Base-by-base conservation (phyloP, 75 land plant species). In the Pseudotsuga menziesii region DNA sequence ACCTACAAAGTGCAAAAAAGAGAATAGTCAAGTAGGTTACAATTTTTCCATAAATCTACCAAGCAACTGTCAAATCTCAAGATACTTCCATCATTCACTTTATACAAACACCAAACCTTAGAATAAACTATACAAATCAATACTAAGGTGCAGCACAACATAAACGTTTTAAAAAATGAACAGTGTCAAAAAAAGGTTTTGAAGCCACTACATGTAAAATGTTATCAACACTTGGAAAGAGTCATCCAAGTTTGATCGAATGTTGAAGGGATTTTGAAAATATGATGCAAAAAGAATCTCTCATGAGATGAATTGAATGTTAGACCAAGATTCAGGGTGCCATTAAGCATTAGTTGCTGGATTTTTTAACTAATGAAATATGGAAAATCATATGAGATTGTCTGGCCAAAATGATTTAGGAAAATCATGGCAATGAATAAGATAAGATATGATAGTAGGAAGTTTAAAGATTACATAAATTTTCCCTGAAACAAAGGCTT, bases 61-160 rank as follows among this genome's bases (percentile, higher is more conserved):
- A 17, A 64, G 69, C 39, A 64, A 64, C 69, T 64, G 15, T 35
- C 5, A 15, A 5, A 32, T 17, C 9, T 64, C 19, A 64, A 17
- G 35, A 64, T 17, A 20, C 15, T 64, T 64, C 69, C 69, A 35
- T 63, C 35, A 64, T 32, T 48, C 54, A 57, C 19, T 3, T 55
- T 19, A 48, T 48, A 48, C 12, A 11, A 25, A 82, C 80, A 71
- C 93, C 94, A 90, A 91, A 96, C 98, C 98, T 95, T 58, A 27
- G 74, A 48, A 71, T 73, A 5, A 36, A 78, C 41, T 15, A 54
- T 64, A n/a, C 15, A 13, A 69, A 57, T n/a, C 54, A 9, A 48
- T 48, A 48, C 11, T 48, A 48, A 48, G 52, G 52, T 17, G 4
- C 72, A 69, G n/a, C 14, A 12, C 7, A 69, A 69, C 20, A 48